Base-by-base conservation (phyloP, 306 rosid genomes). In the Ceratonia siliqua region DNA sequence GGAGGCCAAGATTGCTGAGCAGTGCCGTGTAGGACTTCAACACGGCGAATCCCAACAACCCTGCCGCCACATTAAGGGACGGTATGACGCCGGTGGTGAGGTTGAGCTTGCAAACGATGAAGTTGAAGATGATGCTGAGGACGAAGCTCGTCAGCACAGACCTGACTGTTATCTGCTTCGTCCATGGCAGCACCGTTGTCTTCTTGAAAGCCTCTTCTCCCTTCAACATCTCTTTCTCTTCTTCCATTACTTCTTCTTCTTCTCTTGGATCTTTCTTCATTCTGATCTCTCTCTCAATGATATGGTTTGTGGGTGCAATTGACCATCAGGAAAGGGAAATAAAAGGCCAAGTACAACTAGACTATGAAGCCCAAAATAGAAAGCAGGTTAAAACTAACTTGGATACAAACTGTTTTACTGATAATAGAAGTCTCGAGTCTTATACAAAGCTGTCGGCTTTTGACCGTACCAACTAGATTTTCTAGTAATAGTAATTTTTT, bases 61-160 rank as follows among this genome's bases (percentile, higher is more conserved):
- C 97, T 1, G 92, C 94, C 0, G 92, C 91, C 3, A 91, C 92
- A 8, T 91, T 91, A 33, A 91, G 88, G 5, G 94, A 87, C 1
- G 97, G 97, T 17, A 89, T 87, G 13, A 91, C 85, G 0, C 94
- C 94, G 8, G 97, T 87, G 50, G 94, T 87, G 36, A 89, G 86
- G 72, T 89, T 87, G 58, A 91, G 90, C n/a, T 87, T 91, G 58
- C 88, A 82, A 2, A 89, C 94, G 14, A 89, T 89, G 78, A 91
- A 89, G 52, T 39, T 82, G 78, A 91, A 89, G 3, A 89, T 18
- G 0, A 87, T 43, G 64, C 94, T 89, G 13, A 91, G 50, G 3
- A 73, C 3, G 39, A 91, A 78, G 50, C 91, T 87, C 33, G 89
- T 87, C 30, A 70, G 79, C 62, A 91, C n/a, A 1, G 87, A 61